Percentiles rank a stretch among this genome's conserved stretches.
Conservation (phyloP, 495 filamentous ascomycete species). For the Penicillium steckii region DNA sequence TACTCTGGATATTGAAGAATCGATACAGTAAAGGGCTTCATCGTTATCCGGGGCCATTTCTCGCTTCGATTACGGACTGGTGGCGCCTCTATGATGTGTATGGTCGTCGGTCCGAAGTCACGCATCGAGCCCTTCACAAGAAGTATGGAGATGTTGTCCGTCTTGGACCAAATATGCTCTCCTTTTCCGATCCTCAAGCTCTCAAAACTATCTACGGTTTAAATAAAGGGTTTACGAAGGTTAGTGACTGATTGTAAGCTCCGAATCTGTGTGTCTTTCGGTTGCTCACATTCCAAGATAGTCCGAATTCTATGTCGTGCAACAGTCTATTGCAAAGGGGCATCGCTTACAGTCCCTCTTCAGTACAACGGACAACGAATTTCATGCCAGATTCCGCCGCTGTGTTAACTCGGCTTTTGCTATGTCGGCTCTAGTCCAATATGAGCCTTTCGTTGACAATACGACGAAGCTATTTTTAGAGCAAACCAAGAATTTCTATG, state of each 20-base stretch:
- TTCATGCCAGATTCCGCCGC: constrained; percentile 67
- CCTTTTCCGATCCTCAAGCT: constrained; percentile 64
- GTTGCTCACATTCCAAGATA: constrained; percentile 19
- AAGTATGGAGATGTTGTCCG: constrained; percentile 72
- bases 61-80: constrained; percentile 6
- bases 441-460: constrained; percentile 65
- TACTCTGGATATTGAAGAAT: constrained; percentile 9
- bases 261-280: neutral
- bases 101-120: constrained; percentile 58
- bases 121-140: constrained; percentile 64
- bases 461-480: constrained; percentile 24
- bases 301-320: constrained; percentile 72
- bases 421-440: constrained; percentile 68
- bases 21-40: constrained; percentile 13
- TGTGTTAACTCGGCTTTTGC: constrained; percentile 72
- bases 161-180: constrained; percentile 64
- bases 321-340: constrained; percentile 63
- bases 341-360: constrained; percentile 70
- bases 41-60: constrained; percentile 8
- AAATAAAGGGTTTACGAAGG: constrained; percentile 80
- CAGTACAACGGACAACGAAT: constrained; percentile 70
- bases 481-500: constrained; percentile 62
- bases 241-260: too few relatives aligned
- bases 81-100: constrained; percentile 71
- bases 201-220: constrained; percentile 76